Conservation (phyloP, 345 rosid species). For the Linum tenue region DNA sequence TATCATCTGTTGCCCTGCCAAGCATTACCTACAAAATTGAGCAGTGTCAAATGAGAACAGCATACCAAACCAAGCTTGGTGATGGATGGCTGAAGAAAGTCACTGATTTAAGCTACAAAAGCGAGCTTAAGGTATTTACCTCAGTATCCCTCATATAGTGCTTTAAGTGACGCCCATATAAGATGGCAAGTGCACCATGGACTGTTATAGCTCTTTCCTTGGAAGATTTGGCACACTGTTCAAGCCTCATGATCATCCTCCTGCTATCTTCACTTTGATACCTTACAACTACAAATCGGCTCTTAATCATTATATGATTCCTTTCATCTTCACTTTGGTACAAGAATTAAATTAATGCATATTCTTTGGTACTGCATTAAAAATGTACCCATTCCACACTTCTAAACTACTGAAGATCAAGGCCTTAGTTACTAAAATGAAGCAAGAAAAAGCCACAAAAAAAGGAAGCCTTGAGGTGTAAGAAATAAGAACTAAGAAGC, state of each 20-base stretch:
- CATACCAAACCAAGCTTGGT: not conserved
- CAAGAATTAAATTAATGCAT: not conserved
- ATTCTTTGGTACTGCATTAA: not conserved
- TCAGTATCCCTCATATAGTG: conserved; percentile 20
- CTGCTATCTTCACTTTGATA: conserved; percentile 16
- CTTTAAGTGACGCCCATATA: conserved; percentile 22
- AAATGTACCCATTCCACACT: not conserved
- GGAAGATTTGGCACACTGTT: conserved; percentile 26
- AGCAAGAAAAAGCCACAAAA: too few species aligned
- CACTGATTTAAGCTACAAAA: not conserved
- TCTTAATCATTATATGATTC: too few species aligned
- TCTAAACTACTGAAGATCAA: not conserved
- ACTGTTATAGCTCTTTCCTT: conserved; percentile 21
- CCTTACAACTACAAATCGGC: conserved; percentile 8
- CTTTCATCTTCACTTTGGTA: not conserved
- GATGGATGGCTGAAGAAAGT: not conserved
- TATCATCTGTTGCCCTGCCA: conserved; percentile 26
- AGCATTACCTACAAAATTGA: conserved; percentile 15
- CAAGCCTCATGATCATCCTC: conserved; percentile 21
- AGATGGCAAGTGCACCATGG: conserved; percentile 23
- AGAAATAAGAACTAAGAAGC: not conserved
- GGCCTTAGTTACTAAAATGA: too few species aligned
- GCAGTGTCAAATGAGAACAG: not conserved
- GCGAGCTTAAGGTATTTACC: not conserved
- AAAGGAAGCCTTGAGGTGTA: not conserved